Evolutionary conservation across 2,329 filamentous ascomycete species (phyloP).

Genomic region (Monosporascus sp.): DNA sequence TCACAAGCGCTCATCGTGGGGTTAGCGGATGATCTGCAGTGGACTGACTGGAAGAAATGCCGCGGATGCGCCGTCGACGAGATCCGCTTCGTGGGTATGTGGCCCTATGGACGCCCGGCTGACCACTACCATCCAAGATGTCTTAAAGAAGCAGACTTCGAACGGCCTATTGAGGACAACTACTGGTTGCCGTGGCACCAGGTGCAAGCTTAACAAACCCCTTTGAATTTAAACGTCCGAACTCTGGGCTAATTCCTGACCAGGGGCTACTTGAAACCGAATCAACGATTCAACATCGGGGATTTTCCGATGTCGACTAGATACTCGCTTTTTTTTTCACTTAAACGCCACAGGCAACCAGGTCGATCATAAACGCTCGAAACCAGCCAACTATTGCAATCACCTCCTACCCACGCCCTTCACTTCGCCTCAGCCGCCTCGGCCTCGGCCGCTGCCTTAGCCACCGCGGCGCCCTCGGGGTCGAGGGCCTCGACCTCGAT

Average conservation of each 20-base stretch:
- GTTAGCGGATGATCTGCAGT: constrained; percentile 1
- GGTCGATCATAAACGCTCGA: too few species aligned
- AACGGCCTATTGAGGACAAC: not conserved
- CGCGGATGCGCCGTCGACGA: constrained; percentile 1
- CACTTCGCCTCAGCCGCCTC: not conserved
- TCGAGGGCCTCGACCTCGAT: constrained; percentile 50
- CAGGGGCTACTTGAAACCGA: too few species aligned
- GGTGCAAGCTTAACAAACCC: too few species aligned
- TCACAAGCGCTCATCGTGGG: not conserved
- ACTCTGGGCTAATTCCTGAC: too few species aligned
- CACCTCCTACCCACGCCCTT: not conserved
- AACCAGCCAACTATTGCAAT: too few species aligned
- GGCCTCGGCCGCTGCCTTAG: not conserved
- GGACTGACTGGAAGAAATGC: constrained; percentile 4
- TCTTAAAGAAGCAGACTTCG: not conserved
- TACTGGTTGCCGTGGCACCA: not conserved
- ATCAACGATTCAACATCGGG: too few species aligned
- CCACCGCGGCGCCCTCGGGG: constrained; percentile 10
- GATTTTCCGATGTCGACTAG: too few species aligned
- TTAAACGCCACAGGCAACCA: too few species aligned
- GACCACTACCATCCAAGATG: not conserved
- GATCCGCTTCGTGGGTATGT: constrained; percentile 6
- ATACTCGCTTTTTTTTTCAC: too few species aligned
- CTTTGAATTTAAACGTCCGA: too few species aligned
- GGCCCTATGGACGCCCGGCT: not conserved